Percentiles rank a stretch among this genome's conserved stretches.
These are phyloP conservation scores for Ophiocytium majus DNA, from an alignment of 352 stramenopile species.

Conservation along the genomic window DNA sequence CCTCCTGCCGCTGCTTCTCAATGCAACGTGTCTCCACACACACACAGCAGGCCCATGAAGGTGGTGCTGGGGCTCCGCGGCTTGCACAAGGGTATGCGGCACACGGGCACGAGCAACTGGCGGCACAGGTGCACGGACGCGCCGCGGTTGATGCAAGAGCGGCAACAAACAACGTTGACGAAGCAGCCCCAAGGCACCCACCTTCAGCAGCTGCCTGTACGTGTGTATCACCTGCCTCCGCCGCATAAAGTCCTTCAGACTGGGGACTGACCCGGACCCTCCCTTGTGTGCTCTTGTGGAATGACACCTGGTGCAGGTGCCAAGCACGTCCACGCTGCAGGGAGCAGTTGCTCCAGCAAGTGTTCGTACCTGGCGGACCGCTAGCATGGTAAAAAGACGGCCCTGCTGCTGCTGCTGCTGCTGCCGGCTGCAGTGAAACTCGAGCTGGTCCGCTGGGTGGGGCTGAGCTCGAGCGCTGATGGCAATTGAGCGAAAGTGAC, in stretches of 20 bases:
- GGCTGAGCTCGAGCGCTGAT: no score
- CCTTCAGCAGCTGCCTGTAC: slow-evolving; percentile 51
- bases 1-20: no score
- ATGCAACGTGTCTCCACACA: no score
- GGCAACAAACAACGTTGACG: no score
- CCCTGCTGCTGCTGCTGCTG: not conserved
- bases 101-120: not conserved
- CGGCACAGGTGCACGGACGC: not conserved
- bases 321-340: not conserved
- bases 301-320: not conserved
- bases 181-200: no score
- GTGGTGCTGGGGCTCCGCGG: no score
- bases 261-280: no score
- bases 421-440: not conserved
- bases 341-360: not conserved
- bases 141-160: no score
- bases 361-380: not conserved
- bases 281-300: not conserved
- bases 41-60: not conserved
- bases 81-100: not conserved
- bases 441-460: not conserved
- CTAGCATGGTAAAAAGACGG: not conserved
- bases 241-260: slow-evolving; percentile 55
- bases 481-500: no score
- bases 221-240: slow-evolving; percentile 33